These are phyloP conservation scores for Bolboschoenus planiculmis DNA, from an alignment of 176 grass and related monocot species.

Conservation along the genomic window DNA sequence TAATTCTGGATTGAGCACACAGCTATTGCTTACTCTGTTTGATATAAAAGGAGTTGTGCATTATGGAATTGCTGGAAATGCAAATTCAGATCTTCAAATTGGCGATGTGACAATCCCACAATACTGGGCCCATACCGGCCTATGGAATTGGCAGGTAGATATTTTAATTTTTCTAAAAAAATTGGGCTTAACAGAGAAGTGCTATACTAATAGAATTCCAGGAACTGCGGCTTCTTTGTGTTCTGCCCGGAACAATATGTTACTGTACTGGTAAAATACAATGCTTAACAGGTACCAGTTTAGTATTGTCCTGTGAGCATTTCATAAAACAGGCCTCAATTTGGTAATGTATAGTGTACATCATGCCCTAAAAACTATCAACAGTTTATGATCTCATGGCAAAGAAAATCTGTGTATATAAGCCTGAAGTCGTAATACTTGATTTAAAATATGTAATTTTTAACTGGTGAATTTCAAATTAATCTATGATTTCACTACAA, in stretches of 20 bases:
- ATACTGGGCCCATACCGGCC: conserved; percentile 51
- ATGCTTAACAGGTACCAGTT: background rate
- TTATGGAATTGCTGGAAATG: conserved; percentile 59
- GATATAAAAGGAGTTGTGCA: conserved; percentile 50
- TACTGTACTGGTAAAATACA: background rate
- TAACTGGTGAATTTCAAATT: background rate
- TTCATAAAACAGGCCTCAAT: background rate
- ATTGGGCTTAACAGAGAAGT: background rate
- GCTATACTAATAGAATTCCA: background rate
- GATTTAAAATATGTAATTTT: background rate
- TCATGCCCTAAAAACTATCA: background rate
- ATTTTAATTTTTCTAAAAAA: background rate
- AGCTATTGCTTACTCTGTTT: conserved; percentile 38
- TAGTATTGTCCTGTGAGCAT: background rate
- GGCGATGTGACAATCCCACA: conserved; percentile 43
- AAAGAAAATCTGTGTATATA: background rate
- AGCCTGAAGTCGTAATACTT: background rate
- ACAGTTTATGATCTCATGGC: background rate
- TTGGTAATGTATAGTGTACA: background rate
- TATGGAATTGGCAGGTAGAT: conserved; percentile 59
- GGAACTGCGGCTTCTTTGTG: background rate
- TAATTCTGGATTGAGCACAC: conserved; percentile 48
- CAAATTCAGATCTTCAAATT: conserved; percentile 40
- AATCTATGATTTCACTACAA: background rate
- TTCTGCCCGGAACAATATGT: background rate